A percentile compares a stretch with the other conserved stretches of the same genome.
Conservation (phyloP, 1,284 basidiomycete species). For the Gymnopus androsaceus region DNA sequence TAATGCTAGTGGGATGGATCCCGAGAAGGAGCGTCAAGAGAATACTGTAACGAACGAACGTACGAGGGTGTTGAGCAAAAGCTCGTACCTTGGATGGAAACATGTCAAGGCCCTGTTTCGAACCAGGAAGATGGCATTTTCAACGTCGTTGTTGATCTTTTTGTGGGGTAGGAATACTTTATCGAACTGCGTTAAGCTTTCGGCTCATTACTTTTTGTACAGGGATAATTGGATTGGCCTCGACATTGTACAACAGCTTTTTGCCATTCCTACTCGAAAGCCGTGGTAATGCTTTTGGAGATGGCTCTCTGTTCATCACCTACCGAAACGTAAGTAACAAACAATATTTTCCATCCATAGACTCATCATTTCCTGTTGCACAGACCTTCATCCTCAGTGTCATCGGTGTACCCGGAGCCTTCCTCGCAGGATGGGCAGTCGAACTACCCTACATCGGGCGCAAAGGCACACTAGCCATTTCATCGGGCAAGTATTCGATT, state of each 20-base stretch:
- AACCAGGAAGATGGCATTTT: conserved; percentile 60
- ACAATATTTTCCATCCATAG: neutral
- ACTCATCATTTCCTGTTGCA: neutral
- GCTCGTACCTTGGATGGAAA: conserved; percentile 44
- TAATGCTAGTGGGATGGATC: conserved; percentile 28
- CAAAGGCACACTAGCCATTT: conserved; percentile 62
- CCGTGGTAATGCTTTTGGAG: conserved; percentile 62
- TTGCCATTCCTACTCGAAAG: conserved; percentile 59
- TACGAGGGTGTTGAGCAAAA: conserved; percentile 39
- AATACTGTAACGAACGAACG: conserved; percentile 22
- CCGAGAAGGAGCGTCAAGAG: conserved; percentile 16
- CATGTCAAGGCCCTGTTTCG: conserved; percentile 62
- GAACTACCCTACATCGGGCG: conserved; percentile 62
- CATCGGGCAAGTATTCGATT: conserved; percentile 32
- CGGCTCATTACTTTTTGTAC: neutral
- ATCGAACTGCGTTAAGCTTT: neutral
- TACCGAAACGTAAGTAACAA: conserved; percentile 59
- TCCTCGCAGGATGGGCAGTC: conserved; percentile 61
- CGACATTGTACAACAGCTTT: conserved; percentile 69
- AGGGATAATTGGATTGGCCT: conserved; percentile 72
- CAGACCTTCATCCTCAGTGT: conserved; percentile 70
- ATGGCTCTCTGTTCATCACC: conserved; percentile 58
- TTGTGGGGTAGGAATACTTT: conserved; percentile 49
- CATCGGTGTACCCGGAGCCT: conserved; percentile 68
- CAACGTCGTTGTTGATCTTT: conserved; percentile 56